Percentiles rank a stretch among this genome's conserved stretches.
phyloP scores from a whole-genome alignment of 495 filamentous ascomycete species.

The Aspergillus coremiiformis region DNA sequence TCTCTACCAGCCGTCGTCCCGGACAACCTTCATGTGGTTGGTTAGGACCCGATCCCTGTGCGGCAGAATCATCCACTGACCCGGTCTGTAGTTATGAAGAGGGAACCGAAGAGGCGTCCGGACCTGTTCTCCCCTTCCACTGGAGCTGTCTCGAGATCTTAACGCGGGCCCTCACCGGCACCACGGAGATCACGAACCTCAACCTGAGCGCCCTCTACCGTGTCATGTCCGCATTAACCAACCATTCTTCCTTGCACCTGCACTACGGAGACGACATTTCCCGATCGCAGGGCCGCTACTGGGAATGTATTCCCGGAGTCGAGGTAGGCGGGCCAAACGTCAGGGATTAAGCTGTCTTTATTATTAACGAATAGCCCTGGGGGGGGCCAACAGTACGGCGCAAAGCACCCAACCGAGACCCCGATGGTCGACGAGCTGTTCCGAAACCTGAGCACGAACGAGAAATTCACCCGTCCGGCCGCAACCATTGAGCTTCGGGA shows the following conservation, averaged over 20 bases:
- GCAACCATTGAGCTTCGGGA: background rate
- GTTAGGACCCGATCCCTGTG: background rate
- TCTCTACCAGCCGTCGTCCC: background rate
- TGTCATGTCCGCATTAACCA: conserved; percentile 11
- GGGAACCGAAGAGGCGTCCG: conserved; percentile 13
- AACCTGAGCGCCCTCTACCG: conserved; percentile 13
- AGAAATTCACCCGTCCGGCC: conserved; percentile 2
- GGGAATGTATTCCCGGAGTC: conserved; percentile 17
- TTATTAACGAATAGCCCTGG: background rate
- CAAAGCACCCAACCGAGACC: conserved; percentile 12
- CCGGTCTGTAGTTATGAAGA: conserved; percentile 10
- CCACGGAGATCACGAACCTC: conserved; percentile 9
- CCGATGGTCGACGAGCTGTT: conserved; percentile 6
- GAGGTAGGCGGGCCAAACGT: conserved; percentile 9
- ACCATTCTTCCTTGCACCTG: conserved; percentile 10
- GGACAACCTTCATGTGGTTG: conserved; percentile 13
- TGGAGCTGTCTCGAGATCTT: conserved; percentile 19
- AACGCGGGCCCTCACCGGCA: conserved; percentile 11
- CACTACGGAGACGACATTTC: conserved; percentile 13
- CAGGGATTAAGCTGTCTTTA: background rate
- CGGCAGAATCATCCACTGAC: background rate
- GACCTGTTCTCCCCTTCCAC: conserved; percentile 19
- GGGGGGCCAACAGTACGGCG: conserved; percentile 15
- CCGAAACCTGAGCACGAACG: conserved; percentile 3
- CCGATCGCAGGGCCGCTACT: conserved; percentile 16